Evolutionary conservation across 805 yeast species (phyloP), one percentile per base, ranked within the genome.

Genomic region (Tetrapisispora namnaoensis): DNA sequence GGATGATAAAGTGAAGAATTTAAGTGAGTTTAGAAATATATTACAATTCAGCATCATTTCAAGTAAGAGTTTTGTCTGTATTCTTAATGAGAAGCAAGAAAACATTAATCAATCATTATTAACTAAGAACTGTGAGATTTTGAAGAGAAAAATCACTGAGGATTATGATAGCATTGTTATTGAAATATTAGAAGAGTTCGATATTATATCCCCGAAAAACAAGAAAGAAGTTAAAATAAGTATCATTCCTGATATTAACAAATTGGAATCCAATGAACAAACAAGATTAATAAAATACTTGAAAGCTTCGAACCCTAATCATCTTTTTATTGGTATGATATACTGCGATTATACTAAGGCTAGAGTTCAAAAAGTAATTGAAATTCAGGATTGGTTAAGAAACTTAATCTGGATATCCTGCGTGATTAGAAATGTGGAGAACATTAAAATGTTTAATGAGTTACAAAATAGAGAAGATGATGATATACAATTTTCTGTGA

Each of bases 401-500:
- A 60, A 81, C 74, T 60, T 62, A 60, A 51, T 72, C 60, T 64
- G 66, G 69, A 53, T 58, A 56, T 59, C 63, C 7, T 57, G 62
- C 39, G 49, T 47, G 2, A 54, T 44, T 38, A 57, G 58, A 1
- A 28, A 30, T 20, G 34, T 14, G 11, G 39, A 32, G 4, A 11
- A 11, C 14, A 18, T 42, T 11, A 9, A 30, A n/a, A 42, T 30
- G 30, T 28, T 17, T 21, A 10, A 24, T 17, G 21, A n/a, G 4
- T 4, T 40, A 6, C 28, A 6, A 16, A 6, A 21, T 10, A 6
- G 5, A 4, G 24, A 10, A 18, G 28, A 18, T 38, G n/a, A 6
- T 20, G 28, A 20, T 7, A 16, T 7, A 32, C 13, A 14, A 18
- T 38, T 17, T 20, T 13, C 4, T 10, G 8, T 17, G 28, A 38